Conservation (phyloP, 2,329 filamentous ascomycete genomes). For the Scytalidium lignicola region DNA sequence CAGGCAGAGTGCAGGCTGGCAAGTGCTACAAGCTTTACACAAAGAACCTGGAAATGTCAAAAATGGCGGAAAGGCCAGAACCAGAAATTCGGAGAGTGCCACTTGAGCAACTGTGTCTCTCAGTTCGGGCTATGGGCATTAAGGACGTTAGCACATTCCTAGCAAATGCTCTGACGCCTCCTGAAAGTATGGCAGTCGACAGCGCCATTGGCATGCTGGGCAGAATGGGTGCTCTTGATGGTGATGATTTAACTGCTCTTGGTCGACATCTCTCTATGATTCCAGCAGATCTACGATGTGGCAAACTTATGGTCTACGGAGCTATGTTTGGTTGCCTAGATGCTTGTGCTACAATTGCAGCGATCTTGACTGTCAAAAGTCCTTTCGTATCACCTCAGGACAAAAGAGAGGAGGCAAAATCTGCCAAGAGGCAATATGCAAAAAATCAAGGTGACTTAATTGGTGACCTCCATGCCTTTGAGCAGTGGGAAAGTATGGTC, state of each 20-base stretch:
- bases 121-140: slow-evolving; percentile 92
- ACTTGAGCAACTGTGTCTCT: slow-evolving; percentile 88
- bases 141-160: slow-evolving; percentile 77
- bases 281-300: slow-evolving; percentile 85
- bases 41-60: slow-evolving; percentile 67
- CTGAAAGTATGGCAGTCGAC: slow-evolving; percentile 78
- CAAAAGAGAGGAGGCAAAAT: slow-evolving; percentile 75
- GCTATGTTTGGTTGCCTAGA: slow-evolving; percentile 91
- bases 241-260: slow-evolving; percentile 80
- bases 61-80: slow-evolving; percentile 84
- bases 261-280: slow-evolving; percentile 93
- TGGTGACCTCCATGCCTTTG: slow-evolving; percentile 79
- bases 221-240: slow-evolving; percentile 84
- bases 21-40: slow-evolving; percentile 96
- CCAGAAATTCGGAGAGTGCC: slow-evolving; percentile 92
- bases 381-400: slow-evolving; percentile 83
- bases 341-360: slow-evolving; percentile 80
- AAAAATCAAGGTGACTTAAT: slow-evolving; percentile 79
- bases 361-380: slow-evolving; percentile 82
- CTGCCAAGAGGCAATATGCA: slow-evolving; percentile 69
- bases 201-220: slow-evolving; percentile 74
- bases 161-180: slow-evolving; percentile 81
- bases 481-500: slow-evolving; percentile 70
- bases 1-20: slow-evolving; percentile 85
- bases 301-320: slow-evolving; percentile 93